Evolutionary conservation across 2,329 filamentous ascomycete genomes (phyloP).

Genomic region (Balansia obtecta): DNA sequence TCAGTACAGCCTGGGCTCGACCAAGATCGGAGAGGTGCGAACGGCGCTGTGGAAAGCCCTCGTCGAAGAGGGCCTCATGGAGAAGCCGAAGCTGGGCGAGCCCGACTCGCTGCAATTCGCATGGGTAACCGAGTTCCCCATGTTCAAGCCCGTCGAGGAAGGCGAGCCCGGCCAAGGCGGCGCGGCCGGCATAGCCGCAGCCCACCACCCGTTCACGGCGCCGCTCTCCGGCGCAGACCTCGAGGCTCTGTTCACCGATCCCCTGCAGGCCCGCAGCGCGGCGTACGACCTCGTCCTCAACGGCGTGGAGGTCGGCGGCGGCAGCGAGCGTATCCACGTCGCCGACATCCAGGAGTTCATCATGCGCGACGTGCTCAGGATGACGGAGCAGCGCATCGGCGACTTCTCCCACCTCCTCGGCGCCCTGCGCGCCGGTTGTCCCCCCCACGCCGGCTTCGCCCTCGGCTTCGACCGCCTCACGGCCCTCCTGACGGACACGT

Average conservation of each 20-base stretch:
- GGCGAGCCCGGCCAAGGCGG: slow-evolving; percentile 69
- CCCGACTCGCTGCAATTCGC: slow-evolving; percentile 48
- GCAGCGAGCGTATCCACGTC: slow-evolving; percentile 83
- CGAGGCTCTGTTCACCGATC: slow-evolving; percentile 58
- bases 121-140: slow-evolving; percentile 85
- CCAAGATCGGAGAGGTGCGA: slow-evolving; percentile 59
- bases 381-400: slow-evolving; percentile 56
- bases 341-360: slow-evolving; percentile 74
- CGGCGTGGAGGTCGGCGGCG: slow-evolving; percentile 86
- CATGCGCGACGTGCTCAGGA: slow-evolving; percentile 70
- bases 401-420: slow-evolving; percentile 80
- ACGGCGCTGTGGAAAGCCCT: slow-evolving; percentile 57
- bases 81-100: slow-evolving; percentile 23
- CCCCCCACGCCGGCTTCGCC: slow-evolving; percentile 88
- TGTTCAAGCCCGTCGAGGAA: slow-evolving; percentile 65
- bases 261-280: slow-evolving; percentile 62
- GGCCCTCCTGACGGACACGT: slow-evolving; percentile 62
- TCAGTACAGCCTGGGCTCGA: slow-evolving; percentile 44
- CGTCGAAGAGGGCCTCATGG: slow-evolving; percentile 47
- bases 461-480: slow-evolving; percentile 83
- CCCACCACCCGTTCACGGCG: slow-evolving; percentile 93
- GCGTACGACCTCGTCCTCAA: slow-evolving; percentile 97
- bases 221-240: slow-evolving; percentile 62
- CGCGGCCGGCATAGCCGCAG: slow-evolving; percentile 65
- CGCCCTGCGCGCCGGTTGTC: slow-evolving; percentile 74